Evolutionary conservation across 1,139 yeast species (phyloP).

Genomic region (Pichia norvegensis): DNA sequence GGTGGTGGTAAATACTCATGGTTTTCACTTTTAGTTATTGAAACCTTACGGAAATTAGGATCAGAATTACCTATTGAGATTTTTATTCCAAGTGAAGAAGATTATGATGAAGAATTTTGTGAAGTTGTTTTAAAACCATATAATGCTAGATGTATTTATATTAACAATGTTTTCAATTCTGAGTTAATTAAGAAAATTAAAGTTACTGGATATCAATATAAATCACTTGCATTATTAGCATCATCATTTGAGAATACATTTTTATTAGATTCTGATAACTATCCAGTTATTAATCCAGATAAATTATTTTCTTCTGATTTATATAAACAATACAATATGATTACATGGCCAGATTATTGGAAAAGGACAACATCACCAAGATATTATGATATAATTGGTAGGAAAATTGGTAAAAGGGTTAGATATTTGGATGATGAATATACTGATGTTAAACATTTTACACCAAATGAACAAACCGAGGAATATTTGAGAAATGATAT

Average conservation of each 20-base stretch:
- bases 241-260: constrained; percentile 53
- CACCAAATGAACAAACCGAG: constrained; percentile 26
- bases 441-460: constrained; percentile 17
- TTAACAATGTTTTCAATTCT: constrained; percentile 22
- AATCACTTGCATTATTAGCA: constrained; percentile 52
- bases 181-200: constrained; percentile 25
- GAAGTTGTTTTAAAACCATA: constrained; percentile 41
- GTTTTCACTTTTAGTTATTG: constrained; percentile 44
- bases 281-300: constrained; percentile 53
- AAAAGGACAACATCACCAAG: constrained; percentile 52
- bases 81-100: constrained; percentile 43
- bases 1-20: constrained; percentile 56
- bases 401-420: constrained; percentile 28
- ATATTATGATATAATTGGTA: constrained; percentile 47
- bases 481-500: constrained; percentile 22
- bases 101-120: constrained; percentile 42
- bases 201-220: constrained; percentile 53
- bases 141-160: constrained; percentile 37
- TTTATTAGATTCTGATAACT: constrained; percentile 60
- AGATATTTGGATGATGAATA: constrained; percentile 22
- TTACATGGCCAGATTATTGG: constrained; percentile 72
- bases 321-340: constrained; percentile 31
- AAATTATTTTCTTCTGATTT: constrained; percentile 36
- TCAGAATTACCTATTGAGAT: constrained; percentile 53
- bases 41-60: constrained; percentile 43